Evolutionary conservation across 352 stramenopile genomes (phyloP).

Genomic region (Phytopythium sindhum): DNA sequence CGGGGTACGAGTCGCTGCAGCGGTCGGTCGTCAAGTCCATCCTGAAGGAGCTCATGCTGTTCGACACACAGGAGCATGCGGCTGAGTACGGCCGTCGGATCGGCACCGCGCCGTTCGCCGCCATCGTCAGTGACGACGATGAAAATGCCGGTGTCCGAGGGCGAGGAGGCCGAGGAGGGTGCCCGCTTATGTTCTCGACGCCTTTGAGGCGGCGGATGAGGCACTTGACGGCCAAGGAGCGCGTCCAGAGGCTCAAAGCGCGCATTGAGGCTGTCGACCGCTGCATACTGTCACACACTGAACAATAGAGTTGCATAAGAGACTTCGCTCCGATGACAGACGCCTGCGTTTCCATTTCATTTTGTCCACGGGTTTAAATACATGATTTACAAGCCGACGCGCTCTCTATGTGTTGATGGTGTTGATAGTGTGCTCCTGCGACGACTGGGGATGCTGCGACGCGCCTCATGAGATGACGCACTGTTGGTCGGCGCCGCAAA

Average conservation of each 20-base stretch:
- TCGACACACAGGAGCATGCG: conserved; percentile 51
- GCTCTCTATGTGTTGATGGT: neutral
- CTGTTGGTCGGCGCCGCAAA: conserved; percentile 24
- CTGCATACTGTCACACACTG: conserved; percentile 23
- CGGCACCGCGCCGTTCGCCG: conserved; percentile 36
- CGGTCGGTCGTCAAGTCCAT: conserved; percentile 72
- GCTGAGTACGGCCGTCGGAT: conserved; percentile 37
- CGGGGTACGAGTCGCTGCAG: conserved; percentile 54
- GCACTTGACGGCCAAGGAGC: conserved; percentile 38
- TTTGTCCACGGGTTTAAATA: neutral
- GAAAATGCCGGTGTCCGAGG: conserved; percentile 5
- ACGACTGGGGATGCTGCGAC: neutral
- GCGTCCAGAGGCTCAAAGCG: conserved; percentile 26
- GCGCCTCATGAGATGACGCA: conserved; percentile 27
- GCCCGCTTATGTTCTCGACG: conserved; percentile 55
- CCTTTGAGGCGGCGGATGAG: conserved; percentile 40
- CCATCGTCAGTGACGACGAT: conserved; percentile 33
- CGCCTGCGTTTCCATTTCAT: neutral
- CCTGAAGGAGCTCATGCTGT: conserved; percentile 72
- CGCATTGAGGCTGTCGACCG: conserved; percentile 44
- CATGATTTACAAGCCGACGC: conserved; percentile 2
- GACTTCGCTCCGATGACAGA: too few relatives aligned
- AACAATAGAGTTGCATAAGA: neutral
- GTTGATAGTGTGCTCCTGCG: neutral
- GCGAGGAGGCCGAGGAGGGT: conserved; percentile 8